phyloP scores from a whole-genome alignment of 768 basidiomycete genomes.

The Leccinum imitatum region DNA sequence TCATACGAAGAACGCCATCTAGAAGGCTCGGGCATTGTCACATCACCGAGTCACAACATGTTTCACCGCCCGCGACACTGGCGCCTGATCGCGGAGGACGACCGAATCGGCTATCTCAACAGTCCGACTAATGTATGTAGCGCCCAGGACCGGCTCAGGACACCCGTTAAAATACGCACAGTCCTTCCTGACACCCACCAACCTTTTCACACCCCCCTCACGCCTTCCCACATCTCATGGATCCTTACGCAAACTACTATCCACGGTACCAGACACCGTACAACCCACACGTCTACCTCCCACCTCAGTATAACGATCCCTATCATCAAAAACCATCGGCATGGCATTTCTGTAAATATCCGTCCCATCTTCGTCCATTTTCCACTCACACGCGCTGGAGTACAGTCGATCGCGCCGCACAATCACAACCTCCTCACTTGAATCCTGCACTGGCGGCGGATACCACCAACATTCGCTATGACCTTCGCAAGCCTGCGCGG shows the following conservation, averaged over 20 bases:
- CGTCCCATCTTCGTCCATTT: neutral
- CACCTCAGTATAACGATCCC: constrained; percentile 18
- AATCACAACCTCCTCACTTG: constrained; percentile 48
- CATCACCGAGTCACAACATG: neutral
- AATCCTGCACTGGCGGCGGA: constrained; percentile 56
- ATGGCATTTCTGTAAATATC: constrained; percentile 19
- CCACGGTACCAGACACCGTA: constrained; percentile 29
- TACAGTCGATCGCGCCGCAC: constrained; percentile 18
- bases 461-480: constrained; percentile 48
- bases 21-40: neutral
- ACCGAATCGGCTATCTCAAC: constrained; percentile 7
- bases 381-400: neutral
- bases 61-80: neutral
- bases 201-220: constrained; percentile 1
- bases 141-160: constrained; percentile 9
- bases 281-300: constrained; percentile 32
- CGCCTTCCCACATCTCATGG: constrained; percentile 15
- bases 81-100: constrained; percentile 5
- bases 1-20: neutral
- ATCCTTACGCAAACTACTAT: constrained; percentile 22
- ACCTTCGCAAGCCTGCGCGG: constrained; percentile 44
- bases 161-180: constrained; percentile 14
- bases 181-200: neutral
- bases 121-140: neutral
- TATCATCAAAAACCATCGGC: constrained; percentile 12